phyloP scores from a whole-genome alignment of 129 eudicot species.

The Arctium lappa region DNA sequence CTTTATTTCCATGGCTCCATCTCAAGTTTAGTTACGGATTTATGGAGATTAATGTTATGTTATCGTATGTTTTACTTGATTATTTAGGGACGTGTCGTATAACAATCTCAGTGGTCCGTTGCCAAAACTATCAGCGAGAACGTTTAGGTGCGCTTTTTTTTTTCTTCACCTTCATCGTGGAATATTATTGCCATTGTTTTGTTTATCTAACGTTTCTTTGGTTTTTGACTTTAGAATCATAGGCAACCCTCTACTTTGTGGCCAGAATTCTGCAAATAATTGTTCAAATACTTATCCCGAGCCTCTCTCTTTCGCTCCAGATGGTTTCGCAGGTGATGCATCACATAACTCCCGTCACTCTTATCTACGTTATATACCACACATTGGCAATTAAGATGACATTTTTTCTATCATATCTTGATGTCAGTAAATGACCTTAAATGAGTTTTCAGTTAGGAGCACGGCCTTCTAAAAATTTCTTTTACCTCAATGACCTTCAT shows the following conservation, averaged over 20 bases:
- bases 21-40: not conserved
- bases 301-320: conserved; percentile 77
- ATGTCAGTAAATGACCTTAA: not conserved
- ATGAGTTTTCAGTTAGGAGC: not conserved
- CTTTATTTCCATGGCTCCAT: not conserved
- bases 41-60: not conserved
- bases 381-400: not conserved
- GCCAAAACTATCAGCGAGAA: conserved; percentile 37
- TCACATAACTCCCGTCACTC: not conserved
- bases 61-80: not conserved
- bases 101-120: conserved; percentile 37
- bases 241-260: conserved; percentile 88
- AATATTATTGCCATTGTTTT: not conserved
- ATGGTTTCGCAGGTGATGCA: conserved; percentile 48
- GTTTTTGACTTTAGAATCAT: conserved; percentile 46
- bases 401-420: not conserved
- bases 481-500: not conserved
- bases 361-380: too few relatives aligned
- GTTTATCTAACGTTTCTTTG: conserved; percentile 1
- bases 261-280: conserved; percentile 56
- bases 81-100: conserved; percentile 29
- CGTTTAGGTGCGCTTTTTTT: conserved; percentile 23
- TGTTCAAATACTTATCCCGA: conserved; percentile 79
- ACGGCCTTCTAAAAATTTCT: not conserved
- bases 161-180: not conserved